Evolutionary conservation across 805 yeast genomes (phyloP).

Genomic region (Wickerhamiella vanderwaltii): DNA sequence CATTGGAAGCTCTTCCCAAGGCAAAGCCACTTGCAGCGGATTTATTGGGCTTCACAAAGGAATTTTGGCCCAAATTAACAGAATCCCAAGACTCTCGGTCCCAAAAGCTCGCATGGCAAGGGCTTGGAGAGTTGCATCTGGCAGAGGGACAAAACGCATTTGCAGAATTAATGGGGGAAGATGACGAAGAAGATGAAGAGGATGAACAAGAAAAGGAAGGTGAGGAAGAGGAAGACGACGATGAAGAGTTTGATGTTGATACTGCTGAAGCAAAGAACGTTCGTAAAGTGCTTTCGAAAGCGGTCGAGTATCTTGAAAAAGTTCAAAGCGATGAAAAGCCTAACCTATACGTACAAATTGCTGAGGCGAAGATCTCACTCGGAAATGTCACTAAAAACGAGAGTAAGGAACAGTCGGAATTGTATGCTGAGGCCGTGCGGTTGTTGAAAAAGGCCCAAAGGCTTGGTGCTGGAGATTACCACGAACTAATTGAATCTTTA

Average conservation of each 20-base stretch:
- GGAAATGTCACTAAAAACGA: constrained; percentile 64
- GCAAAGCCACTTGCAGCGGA: neutral
- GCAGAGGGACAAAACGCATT: constrained; percentile 17
- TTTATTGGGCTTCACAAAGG: neutral
- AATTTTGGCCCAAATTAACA: constrained; percentile 1
- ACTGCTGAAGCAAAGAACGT: constrained; percentile 22
- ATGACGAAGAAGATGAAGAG: constrained; percentile 19
- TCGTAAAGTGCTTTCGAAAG: constrained; percentile 33
- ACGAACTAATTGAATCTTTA: constrained; percentile 29
- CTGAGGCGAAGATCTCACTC: constrained; percentile 71
- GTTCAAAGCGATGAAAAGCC: constrained; percentile 67
- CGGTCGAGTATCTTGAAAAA: constrained; percentile 43
- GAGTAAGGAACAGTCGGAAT: constrained; percentile 50
- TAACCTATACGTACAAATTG: constrained; percentile 67
- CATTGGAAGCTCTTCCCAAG: constrained; percentile 8
- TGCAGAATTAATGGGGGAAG: constrained; percentile 19
- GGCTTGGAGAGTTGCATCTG: constrained; percentile 26
- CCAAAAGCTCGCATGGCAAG: constrained; percentile 22
- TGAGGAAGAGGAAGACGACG: constrained; percentile 13
- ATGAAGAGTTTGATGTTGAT: constrained; percentile 15
- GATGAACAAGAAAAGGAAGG: constrained; percentile 13
- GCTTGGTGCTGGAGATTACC: constrained; percentile 28
- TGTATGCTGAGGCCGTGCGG: constrained; percentile 58
- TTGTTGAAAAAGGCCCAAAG: constrained; percentile 47
- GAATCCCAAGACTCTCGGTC: neutral